A percentile compares a stretch with the other conserved stretches of the same genome.
Conservation (phyloP, 129 eudicot genomes). For the Saussurea involucrata region DNA sequence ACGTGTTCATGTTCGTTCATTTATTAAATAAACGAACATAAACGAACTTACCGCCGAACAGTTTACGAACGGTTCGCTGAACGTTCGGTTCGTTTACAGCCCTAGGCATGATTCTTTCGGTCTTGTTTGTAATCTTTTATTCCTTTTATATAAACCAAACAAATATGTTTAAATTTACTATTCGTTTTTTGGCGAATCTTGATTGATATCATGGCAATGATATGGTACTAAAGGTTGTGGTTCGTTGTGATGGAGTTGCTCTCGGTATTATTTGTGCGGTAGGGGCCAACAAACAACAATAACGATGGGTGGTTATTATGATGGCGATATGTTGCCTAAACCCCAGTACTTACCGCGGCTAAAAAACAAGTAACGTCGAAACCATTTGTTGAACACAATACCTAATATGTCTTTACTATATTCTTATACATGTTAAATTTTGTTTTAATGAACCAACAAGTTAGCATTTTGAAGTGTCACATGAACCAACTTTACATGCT, state of each 20-base stretch:
- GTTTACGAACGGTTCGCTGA: no score
- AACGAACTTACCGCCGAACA: no score
- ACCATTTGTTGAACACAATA: background rate
- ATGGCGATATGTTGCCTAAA: conserved; percentile 16
- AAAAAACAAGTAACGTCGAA: conserved; percentile 18
- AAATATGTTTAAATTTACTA: background rate
- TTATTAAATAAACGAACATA: no score
- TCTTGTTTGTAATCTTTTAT: background rate
- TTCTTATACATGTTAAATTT: background rate
- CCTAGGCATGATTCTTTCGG: background rate
- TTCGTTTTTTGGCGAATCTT: background rate
- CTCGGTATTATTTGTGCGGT: conserved; percentile 19
- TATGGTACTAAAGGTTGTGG: background rate
- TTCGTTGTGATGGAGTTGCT: conserved; percentile 1
- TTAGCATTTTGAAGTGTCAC: background rate
- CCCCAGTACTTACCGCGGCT: background rate
- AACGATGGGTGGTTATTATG: conserved; percentile 18
- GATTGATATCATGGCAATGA: background rate
- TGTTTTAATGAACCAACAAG: background rate
- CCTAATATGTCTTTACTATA: background rate
- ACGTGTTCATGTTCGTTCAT: no score
- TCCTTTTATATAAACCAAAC: background rate
- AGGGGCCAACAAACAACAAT: conserved; percentile 12
- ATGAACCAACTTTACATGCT: background rate
- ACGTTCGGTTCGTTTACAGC: no score